Base-by-base conservation (phyloP, 83 land plant species). In the Picea mariana region DNA sequence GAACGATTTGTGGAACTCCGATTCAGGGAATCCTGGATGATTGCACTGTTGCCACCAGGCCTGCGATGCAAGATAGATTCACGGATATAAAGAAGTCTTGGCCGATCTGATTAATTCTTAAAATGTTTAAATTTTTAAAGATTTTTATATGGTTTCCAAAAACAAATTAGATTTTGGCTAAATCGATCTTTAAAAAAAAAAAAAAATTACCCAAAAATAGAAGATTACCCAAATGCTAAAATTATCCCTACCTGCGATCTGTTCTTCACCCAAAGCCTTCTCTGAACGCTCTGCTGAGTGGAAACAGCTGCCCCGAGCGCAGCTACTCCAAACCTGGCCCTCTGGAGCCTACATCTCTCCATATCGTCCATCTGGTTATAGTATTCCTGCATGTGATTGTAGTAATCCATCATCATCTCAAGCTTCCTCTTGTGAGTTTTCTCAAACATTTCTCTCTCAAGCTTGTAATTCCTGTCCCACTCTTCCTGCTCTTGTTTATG, bases 41-140 rank as follows among this genome's bases (percentile, higher is more conserved):
- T 82, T 92, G 79, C 97, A 92, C 65, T 85, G 81, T 11, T 91
- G 93, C 98, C 98, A 96, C 96, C 95, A 94, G 40, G 89, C 96
- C 62, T 79, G 78, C 1, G 92, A 88, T 67, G 59, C 59, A 11
- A 55, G 59, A 55, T 55, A 55, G 15, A 55, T 55, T 55, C 59
- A 55, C 3, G 59, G 13, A 11, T 55, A 55, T 55, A 55, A 55
- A 55, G 15, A 55, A 55, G 13, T 12, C 15, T 55, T 12, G 13
- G 59, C 59, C 59, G 13, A 55, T 12, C 59, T 55, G 12, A 55
- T 55, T 3, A 55, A 52, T 52, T 11, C 59, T 55, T 55, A 12
- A 55, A 55, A 55, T 3, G 15, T 9, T 31, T 31, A 55, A 2
- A 12, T 55, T 55, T 55, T 0, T 11, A 55, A 42, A 42, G 7